Base-by-base conservation (phyloP, 768 basidiomycete species). In the Favolaschia claudopus region DNA sequence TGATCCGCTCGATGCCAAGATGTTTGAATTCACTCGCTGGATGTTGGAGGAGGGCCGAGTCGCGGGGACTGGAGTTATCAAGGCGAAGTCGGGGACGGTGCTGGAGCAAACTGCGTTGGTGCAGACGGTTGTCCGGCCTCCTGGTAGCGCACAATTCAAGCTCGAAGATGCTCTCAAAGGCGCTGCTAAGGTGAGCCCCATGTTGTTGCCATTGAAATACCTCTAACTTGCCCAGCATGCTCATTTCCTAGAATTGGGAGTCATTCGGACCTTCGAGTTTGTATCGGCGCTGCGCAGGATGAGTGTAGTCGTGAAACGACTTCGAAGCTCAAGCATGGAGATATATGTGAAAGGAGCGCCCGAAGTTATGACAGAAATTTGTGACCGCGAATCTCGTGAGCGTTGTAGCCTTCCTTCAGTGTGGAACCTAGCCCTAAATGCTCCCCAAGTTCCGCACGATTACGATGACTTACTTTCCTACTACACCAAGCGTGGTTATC, bases 321-420 rank as follows among this genome's bases (percentile, higher is more conserved):
- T 99, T 50, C 97, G 91, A 73, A 96, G 96, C 64, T 86, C 76
- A 50, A 94, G 92, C 72, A 98, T 99, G 95, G 97, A 99, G 71
- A 82, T 98, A 12, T 99, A 99, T 70, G 95, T 96, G 67, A 99
- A 99, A 71, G 97, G 97, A n/a, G 97, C 97, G 2, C 97, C 97
- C 0, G 97, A 99, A 74, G 94, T 98, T 54, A 99, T 99, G 96
- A 73, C 76, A 7, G 95, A 96, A 37, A 98, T 99, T 55, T 99
- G 97, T 71, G 91, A 95, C 52, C 88, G 82, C 60, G 85, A 90
- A 48, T 92, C 96, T n/a, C 89, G 96, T 99, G 67, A 66, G 95
- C 79, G 17, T 27, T 33, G 29, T 48, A 8, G 34, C 28, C 7
- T 44, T 13, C 20, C 14, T 33, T 20, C 7, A 25, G 33, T 46